Evolutionary conservation across 2,329 filamentous ascomycete genomes (phyloP).

Genomic region (Botrytis fabae): DNA sequence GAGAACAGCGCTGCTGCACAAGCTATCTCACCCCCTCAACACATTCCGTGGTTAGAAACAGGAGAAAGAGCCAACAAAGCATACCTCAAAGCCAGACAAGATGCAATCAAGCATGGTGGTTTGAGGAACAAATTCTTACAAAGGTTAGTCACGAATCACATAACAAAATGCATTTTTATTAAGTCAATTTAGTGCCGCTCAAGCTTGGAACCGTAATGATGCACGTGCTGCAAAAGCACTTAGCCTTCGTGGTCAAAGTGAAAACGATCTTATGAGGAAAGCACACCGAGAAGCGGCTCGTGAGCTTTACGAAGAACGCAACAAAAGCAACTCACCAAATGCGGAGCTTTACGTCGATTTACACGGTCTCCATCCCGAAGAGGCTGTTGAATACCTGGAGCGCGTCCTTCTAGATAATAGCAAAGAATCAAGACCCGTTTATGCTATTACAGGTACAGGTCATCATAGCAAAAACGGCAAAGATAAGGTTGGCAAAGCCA

Average conservation of each 20-base stretch:
- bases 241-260: slow-evolving; percentile 89
- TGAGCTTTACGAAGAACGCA: slow-evolving; percentile 90
- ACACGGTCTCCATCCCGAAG: slow-evolving; percentile 97
- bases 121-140: slow-evolving; percentile 96
- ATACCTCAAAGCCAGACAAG: slow-evolving; percentile 90
- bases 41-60: slow-evolving; percentile 96
- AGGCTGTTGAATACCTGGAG: slow-evolving; percentile 92
- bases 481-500: slow-evolving; percentile 94
- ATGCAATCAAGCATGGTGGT: slow-evolving; percentile 96
- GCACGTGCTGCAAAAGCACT: slow-evolving; percentile 93
- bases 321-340: slow-evolving; percentile 61
- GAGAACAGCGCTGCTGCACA: slow-evolving; percentile 81
- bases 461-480: slow-evolving; percentile 99
- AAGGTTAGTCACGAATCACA: slow-evolving; percentile 56
- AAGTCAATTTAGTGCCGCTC: slow-evolving; percentile 68
- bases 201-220: slow-evolving; percentile 98
- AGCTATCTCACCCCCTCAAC: slow-evolving; percentile 82
- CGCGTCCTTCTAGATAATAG: slow-evolving; percentile 82
- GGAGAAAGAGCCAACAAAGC: slow-evolving; percentile 87
- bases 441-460: slow-evolving; percentile 94
- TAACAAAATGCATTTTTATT: slow-evolving; percentile 14
- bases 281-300: slow-evolving; percentile 91
- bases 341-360: slow-evolving; percentile 90
- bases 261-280: slow-evolving; percentile 96
- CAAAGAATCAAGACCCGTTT: slow-evolving; percentile 72